These are phyloP conservation scores for Ustilago bromivora DNA, from an alignment of 1,284 basidiomycete genomes.

Conservation along the genomic window DNA sequence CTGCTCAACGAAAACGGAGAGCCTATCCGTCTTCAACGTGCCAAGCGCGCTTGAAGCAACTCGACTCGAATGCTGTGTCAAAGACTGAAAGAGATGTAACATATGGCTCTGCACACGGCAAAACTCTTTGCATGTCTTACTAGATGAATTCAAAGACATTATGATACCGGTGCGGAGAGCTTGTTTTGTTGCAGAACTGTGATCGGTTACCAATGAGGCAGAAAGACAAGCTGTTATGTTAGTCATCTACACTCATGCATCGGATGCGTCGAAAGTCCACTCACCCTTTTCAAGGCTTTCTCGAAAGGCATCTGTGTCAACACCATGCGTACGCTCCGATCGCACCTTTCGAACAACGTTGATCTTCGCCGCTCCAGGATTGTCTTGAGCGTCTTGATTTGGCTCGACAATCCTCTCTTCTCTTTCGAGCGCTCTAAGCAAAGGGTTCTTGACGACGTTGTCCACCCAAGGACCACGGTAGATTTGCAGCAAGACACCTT, in stretches of 20 bases:
- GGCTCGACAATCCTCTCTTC: conserved; percentile 40
- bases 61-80: neutral
- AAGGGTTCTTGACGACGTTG: conserved; percentile 90
- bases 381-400: conserved; percentile 17
- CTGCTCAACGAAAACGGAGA: conserved; percentile 58
- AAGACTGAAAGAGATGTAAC: neutral
- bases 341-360: conserved; percentile 18
- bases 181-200: conserved; percentile 50
- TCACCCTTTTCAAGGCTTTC: conserved; percentile 54
- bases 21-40: conserved; percentile 62
- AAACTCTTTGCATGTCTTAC: neutral
- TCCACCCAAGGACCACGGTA: conserved; percentile 93
- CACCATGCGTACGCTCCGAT: conserved; percentile 39
- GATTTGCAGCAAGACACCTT: conserved; percentile 85
- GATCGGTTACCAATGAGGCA: neutral
- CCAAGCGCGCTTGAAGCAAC: conserved; percentile 49
- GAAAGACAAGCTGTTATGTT: neutral
- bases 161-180: conserved; percentile 39
- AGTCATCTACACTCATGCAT: neutral
- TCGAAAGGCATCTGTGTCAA: conserved; percentile 60
- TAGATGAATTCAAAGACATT: conserved; percentile 7
- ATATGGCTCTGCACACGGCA: neutral
- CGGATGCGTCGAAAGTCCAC: neutral
- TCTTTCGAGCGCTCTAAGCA: conserved; percentile 73
- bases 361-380: conserved; percentile 7